Percentiles rank a stretch among this genome's conserved stretches.
Evolutionary conservation across 352 stramenopile species (phyloP).

Genomic region (Phytophthora lateralis): DNA sequence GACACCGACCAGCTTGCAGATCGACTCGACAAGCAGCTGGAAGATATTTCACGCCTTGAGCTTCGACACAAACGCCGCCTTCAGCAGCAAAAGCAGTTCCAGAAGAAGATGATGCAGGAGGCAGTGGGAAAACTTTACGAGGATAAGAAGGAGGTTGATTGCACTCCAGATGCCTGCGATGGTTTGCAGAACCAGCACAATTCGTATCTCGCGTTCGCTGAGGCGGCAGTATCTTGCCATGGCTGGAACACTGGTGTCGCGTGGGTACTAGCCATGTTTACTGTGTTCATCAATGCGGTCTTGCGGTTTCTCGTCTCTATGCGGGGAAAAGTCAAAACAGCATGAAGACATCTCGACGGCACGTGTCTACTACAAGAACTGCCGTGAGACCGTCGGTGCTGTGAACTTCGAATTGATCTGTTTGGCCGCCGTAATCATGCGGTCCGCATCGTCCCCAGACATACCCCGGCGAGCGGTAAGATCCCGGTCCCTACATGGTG

Average conservation of each 20-base stretch:
- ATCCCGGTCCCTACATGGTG: conserved; percentile 65
- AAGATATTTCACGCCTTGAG: conserved; percentile 59
- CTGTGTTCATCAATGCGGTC: conserved; percentile 22
- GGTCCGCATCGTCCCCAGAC: conserved; percentile 66
- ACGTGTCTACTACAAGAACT: conserved; percentile 67
- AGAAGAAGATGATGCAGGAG: conserved; percentile 82
- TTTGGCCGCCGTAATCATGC: conserved; percentile 78
- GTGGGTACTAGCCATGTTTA: conserved; percentile 23
- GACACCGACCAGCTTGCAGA: conserved; percentile 19
- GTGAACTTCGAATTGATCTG: conserved; percentile 90
- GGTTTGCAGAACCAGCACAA: conserved; percentile 17
- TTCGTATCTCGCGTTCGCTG: conserved; percentile 10
- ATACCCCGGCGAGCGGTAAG: conserved; percentile 63
- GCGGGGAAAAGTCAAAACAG: conserved; percentile 21
- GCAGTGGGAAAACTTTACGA: conserved; percentile 72
- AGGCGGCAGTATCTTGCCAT: conserved; percentile 16
- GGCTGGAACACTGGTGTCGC: conserved; percentile 25
- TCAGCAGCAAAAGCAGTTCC: conserved; percentile 55
- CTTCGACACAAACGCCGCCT: conserved; percentile 40
- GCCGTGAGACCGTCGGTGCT: conserved; percentile 75
- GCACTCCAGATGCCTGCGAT: background rate
- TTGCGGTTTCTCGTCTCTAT: conserved; percentile 19
- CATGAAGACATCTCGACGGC: conserved; percentile 2
- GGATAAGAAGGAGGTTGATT: conserved; percentile 58
- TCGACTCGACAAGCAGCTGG: conserved; percentile 52